phyloP scores from a whole-genome alignment of 257 asterid species.

The Knoxia roxburghii region DNA sequence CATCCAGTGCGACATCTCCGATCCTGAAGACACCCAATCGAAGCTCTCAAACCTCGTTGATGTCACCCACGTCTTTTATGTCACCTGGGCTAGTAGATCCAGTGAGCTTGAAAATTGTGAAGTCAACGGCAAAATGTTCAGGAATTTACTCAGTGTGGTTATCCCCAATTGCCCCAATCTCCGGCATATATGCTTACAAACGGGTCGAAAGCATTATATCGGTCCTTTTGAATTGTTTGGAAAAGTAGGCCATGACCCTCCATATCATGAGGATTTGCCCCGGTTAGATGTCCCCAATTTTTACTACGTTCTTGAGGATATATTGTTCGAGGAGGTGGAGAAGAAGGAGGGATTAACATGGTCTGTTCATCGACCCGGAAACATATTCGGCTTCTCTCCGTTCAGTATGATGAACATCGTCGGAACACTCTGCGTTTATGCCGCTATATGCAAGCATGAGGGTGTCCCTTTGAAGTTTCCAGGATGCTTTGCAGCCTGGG shows the following conservation, averaged over 20 bases:
- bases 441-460: constrained; percentile 82
- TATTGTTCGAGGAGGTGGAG: constrained; percentile 51
- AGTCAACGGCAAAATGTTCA: constrained; percentile 65
- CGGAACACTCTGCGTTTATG: constrained; percentile 77
- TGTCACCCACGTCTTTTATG: constrained; percentile 71
- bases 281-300: constrained; percentile 52
- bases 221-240: constrained; percentile 57
- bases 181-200: constrained; percentile 68
- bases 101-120: constrained; percentile 67
- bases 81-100: constrained; percentile 65
- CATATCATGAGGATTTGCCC: constrained; percentile 71
- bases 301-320: constrained; percentile 65
- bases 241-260: constrained; percentile 56
- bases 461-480: constrained; percentile 67
- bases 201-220: constrained; percentile 72
- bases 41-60: constrained; percentile 65
- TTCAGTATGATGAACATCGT: constrained; percentile 74
- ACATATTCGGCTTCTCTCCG: constrained; percentile 73
- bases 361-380: constrained; percentile 85
- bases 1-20: constrained; percentile 65
- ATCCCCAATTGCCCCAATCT: constrained; percentile 65
- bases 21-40: constrained; percentile 36
- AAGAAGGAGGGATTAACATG: constrained; percentile 73
- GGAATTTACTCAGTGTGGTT: constrained; percentile 45
- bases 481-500: constrained; percentile 67